Percentiles rank a stretch among this genome's conserved stretches.
phyloP scores from a whole-genome alignment of 1,139 yeast species.

The Meyerozyma smithsonii region DNA sequence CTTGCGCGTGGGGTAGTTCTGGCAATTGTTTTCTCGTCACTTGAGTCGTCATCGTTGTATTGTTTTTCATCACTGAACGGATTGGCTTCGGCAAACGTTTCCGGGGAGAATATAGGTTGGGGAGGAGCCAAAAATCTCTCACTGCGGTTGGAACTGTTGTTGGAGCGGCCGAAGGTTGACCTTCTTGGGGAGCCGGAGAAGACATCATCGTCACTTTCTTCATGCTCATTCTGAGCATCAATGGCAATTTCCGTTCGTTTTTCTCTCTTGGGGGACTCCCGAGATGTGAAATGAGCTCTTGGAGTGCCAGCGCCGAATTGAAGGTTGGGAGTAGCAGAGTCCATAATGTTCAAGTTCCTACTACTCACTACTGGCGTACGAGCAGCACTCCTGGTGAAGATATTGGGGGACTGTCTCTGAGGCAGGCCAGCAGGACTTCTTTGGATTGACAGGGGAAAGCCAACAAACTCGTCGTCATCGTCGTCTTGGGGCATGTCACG shows the following conservation, averaged over 20 bases:
- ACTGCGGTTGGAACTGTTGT: constrained; percentile 34
- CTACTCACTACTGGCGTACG: constrained; percentile 25
- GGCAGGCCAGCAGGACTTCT: constrained; percentile 6
- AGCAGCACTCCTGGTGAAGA: constrained; percentile 45
- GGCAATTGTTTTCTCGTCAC: constrained; percentile 7
- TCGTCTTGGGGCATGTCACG: constrained; percentile 21
- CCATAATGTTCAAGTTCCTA: constrained; percentile 3
- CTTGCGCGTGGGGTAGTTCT: constrained; percentile 12
- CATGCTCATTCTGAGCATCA: constrained; percentile 40
- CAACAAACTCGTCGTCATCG: constrained; percentile 23
- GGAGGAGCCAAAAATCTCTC: constrained; percentile 57
- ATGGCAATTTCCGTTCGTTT: constrained; percentile 45
- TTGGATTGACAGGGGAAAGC: constrained; percentile 25
- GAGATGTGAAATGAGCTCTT: constrained; percentile 51
- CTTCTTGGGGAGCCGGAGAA: constrained; percentile 33
- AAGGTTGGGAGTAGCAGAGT: constrained; percentile 19
- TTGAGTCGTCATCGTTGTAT: constrained; percentile 9
- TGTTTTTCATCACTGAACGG: constrained; percentile 17
- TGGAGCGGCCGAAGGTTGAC: constrained; percentile 21
- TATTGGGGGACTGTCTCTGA: constrained; percentile 41
- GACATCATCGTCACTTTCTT: constrained; percentile 27
- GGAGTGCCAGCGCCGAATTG: constrained; percentile 29
- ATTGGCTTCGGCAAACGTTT: constrained; percentile 59
- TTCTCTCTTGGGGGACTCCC: constrained; percentile 64
- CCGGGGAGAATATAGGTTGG: constrained; percentile 60